phyloP scores from a whole-genome alignment of 768 basidiomycete species.

The Trametes elegans region DNA sequence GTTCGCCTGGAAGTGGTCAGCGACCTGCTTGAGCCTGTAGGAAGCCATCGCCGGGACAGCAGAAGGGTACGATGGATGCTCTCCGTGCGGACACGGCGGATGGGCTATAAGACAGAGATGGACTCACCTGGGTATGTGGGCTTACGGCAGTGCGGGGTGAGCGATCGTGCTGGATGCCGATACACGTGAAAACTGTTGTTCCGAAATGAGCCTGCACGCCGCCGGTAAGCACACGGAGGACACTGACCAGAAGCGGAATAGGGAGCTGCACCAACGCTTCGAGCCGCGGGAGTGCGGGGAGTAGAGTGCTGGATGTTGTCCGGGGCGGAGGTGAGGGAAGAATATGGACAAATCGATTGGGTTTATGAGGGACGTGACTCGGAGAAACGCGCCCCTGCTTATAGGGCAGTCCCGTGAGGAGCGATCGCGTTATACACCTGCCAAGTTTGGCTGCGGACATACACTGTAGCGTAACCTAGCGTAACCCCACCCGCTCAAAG shows the following conservation, averaged over 20 bases:
- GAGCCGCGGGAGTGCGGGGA: background rate
- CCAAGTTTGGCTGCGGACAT: slow-evolving; percentile 10
- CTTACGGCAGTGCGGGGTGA: slow-evolving; percentile 5
- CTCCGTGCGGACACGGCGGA: background rate
- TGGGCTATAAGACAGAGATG: slow-evolving; percentile 2
- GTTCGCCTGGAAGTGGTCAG: slow-evolving; percentile 46
- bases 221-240: slow-evolving; percentile 11
- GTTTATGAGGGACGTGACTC: slow-evolving; percentile 15
- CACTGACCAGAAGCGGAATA: background rate
- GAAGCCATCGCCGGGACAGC: slow-evolving; percentile 21
- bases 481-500: slow-evolving; percentile 14
- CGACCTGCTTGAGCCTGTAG: slow-evolving; percentile 59
- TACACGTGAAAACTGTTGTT: slow-evolving; percentile 18
- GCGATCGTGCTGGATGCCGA: slow-evolving; percentile 13
- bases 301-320: background rate
- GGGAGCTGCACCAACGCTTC: slow-evolving; percentile 2
- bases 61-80: background rate
- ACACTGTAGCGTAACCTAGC: slow-evolving; percentile 2
- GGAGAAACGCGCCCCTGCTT: background rate
- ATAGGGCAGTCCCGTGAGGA: slow-evolving; percentile 9
- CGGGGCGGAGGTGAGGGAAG: background rate
- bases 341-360: slow-evolving; percentile 8
- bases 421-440: slow-evolving; percentile 12
- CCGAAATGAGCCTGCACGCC: slow-evolving; percentile 5
- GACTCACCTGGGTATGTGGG: slow-evolving; percentile 10